Conservation (phyloP, 148 eudicot genomes). For the Heliamphora exappendiculata region DNA sequence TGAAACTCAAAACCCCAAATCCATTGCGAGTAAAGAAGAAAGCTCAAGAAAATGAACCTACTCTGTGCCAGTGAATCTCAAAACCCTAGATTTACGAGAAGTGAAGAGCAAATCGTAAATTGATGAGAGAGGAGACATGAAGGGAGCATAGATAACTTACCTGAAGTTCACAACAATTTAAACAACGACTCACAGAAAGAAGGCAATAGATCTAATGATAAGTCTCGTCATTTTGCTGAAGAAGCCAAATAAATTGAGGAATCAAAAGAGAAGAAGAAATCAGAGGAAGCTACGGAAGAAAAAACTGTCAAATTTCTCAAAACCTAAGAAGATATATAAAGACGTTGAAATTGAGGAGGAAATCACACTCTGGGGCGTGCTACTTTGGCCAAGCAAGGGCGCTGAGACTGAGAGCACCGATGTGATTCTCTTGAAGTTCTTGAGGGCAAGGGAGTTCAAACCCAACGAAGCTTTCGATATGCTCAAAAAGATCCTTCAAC, state of each 20-base stretch:
- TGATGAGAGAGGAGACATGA: too few relatives aligned
- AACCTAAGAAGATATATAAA: conserved; percentile 6
- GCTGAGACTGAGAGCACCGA: conserved; percentile 39
- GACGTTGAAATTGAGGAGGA: conserved; percentile 10
- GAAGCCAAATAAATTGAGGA: neutral
- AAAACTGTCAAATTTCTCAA: neutral
- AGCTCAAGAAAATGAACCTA: too few relatives aligned
- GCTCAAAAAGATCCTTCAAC: conserved; percentile 49
- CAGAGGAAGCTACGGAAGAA: neutral
- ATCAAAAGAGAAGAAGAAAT: neutral
- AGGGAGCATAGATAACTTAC: too few relatives aligned
- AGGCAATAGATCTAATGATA: too few relatives aligned
- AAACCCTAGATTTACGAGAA: too few relatives aligned
- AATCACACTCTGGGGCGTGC: conserved; percentile 49
- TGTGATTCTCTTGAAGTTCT: conserved; percentile 44
- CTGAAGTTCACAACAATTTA: too few relatives aligned
- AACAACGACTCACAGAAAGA: too few relatives aligned
- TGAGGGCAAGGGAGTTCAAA: conserved; percentile 57
- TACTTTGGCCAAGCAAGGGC: conserved; percentile 37
- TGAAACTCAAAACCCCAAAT: too few relatives aligned
- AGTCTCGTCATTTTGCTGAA: neutral
- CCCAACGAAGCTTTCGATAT: conserved; percentile 49
- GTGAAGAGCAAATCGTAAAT: too few relatives aligned
- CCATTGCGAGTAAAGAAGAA: too few relatives aligned
- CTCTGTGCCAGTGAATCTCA: too few relatives aligned